Evolutionary conservation across 345 rosid genomes (phyloP).

Genomic region (Lepidium africanum): DNA sequence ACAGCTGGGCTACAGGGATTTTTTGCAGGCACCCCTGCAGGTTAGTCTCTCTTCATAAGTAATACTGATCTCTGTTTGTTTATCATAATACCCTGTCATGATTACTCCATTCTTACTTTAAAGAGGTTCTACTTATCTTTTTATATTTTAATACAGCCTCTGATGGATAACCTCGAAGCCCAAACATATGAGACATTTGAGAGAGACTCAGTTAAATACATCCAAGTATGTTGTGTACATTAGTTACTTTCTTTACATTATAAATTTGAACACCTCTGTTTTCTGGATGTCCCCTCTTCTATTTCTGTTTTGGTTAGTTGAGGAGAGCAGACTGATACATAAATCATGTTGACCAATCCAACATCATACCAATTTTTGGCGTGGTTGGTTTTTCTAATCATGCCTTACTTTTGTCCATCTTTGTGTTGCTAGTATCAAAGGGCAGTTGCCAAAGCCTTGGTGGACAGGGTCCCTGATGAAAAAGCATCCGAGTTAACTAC

Average conservation of each 20-base stretch:
- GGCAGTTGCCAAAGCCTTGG: conserved; percentile 75
- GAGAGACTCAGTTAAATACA: conserved; percentile 80
- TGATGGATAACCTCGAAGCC: conserved; percentile 99
- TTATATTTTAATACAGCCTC: conserved; percentile 53
- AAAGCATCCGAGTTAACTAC: conserved; percentile 47
- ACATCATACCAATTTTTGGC: neutral
- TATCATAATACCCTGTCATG: neutral
- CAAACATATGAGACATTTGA: conserved; percentile 99
- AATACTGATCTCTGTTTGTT: neutral
- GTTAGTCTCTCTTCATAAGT: conserved; percentile 41
- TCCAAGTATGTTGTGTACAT: conserved; percentile 47
- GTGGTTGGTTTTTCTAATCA: neutral
- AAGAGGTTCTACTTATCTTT: neutral
- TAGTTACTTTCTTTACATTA: neutral
- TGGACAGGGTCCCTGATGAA: conserved; percentile 77
- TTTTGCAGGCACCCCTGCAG: conserved; percentile 93
- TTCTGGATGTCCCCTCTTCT: neutral
- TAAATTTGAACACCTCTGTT: neutral
- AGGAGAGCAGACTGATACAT: neutral
- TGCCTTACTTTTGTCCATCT: conserved; percentile 5
- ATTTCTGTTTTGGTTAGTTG: neutral
- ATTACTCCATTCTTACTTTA: neutral
- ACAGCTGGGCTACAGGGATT: conserved; percentile 92
- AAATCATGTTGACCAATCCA: neutral
- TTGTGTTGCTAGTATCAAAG: conserved; percentile 70